phyloP scores from a whole-genome alignment of 176 grass and related monocot genomes.

The Rhynchospora pubera region DNA sequence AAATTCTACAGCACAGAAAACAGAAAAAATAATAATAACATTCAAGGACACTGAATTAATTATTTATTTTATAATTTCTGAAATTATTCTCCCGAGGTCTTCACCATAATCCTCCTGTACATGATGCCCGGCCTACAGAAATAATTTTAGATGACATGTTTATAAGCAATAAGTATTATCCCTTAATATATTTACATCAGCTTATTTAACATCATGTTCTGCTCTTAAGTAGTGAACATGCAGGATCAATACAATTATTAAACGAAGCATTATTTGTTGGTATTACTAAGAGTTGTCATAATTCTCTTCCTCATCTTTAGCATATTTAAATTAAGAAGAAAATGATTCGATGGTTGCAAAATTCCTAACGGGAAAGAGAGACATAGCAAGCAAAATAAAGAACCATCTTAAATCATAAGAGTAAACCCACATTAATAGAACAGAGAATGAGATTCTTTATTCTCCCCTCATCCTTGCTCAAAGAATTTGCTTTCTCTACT shows the following conservation, averaged over 20 bases:
- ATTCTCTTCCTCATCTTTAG: background rate
- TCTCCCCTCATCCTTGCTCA: background rate
- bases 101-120: slow-evolving; percentile 79
- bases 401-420: background rate
- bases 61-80: slow-evolving; percentile 45
- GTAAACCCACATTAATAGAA: background rate
- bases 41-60: background rate
- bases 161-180: background rate
- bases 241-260: background rate
- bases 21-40: background rate
- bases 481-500: background rate
- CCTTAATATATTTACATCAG: background rate
- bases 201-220: background rate
- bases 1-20: background rate
- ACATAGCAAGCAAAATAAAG: background rate
- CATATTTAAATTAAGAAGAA: background rate
- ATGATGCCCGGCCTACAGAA: slow-evolving; percentile 73
- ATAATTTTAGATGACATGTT: slow-evolving; percentile 20
- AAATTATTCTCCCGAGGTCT: slow-evolving; percentile 73
- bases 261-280: no score
- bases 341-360: background rate
- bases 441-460: background rate
- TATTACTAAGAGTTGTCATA: background rate
- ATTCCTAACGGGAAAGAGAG: background rate
- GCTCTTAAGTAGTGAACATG: background rate